Evolutionary conservation across 805 yeast genomes (phyloP).

Genomic region (Metschnikowia cerradonensis): DNA sequence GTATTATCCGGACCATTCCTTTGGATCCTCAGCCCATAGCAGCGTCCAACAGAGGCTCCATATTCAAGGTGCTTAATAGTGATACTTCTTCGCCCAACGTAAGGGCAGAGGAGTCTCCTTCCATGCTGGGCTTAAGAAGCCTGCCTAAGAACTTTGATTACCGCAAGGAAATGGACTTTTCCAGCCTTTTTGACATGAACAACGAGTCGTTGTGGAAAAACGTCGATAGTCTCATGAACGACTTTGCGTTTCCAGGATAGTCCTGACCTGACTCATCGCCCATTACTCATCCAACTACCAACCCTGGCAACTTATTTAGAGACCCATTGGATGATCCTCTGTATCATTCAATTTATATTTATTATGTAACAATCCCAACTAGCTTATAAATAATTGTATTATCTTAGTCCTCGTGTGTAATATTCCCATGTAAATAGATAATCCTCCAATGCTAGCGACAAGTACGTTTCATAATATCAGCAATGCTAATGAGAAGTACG

Average conservation of each 20-base stretch:
- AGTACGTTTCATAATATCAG: too few species aligned
- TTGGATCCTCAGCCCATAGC: conserved; percentile 78
- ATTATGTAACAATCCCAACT: not conserved
- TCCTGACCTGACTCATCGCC: not conserved
- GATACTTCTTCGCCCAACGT: conserved; percentile 29
- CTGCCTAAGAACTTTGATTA: not conserved
- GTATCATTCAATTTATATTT: not conserved
- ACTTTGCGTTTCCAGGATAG: conserved; percentile 76
- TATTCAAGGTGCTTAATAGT: conserved; percentile 37
- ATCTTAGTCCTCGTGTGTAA: too few species aligned
- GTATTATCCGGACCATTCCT: conserved; percentile 73
- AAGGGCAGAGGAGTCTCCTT: not conserved
- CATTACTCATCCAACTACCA: too few species aligned
- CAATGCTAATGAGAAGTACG: too few species aligned
- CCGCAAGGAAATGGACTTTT: conserved; percentile 1
- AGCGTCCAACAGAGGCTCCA: conserved; percentile 32
- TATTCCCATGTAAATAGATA: too few species aligned
- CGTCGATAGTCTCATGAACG: conserved; percentile 85
- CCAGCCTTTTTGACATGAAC: conserved; percentile 44
- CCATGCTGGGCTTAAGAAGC: not conserved
- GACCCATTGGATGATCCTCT: not conserved
- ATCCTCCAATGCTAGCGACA: too few species aligned
- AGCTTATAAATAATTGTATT: too few species aligned
- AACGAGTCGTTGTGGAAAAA: conserved; percentile 69
- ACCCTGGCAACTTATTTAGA: too few species aligned